Conservation (phyloP, 164 flowering plant species). For the Dillenia turbinata region DNA sequence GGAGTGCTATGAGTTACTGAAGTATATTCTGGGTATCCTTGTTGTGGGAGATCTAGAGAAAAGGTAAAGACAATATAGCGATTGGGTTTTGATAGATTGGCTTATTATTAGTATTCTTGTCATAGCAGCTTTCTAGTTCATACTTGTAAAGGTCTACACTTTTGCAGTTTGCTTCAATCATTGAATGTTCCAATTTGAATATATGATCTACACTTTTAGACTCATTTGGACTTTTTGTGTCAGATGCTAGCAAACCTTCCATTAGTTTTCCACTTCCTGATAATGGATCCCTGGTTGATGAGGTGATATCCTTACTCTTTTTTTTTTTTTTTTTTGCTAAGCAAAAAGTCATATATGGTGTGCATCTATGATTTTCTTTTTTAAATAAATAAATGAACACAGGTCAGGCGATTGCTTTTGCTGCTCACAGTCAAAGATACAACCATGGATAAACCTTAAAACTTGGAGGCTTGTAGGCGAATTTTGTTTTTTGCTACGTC, state of each 20-base stretch:
- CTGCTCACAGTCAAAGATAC: conserved; percentile 88
- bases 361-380: too few species aligned
- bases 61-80: conserved; percentile 36
- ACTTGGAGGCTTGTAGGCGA: conserved; percentile 94
- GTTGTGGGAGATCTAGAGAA: conserved; percentile 89
- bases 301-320: conserved; percentile 24
- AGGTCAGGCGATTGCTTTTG: conserved; percentile 46
- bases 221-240: conserved; percentile 16
- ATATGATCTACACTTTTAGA: too few species aligned
- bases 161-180: too few species aligned
- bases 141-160: too few species aligned
- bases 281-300: conserved; percentile 33
- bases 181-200: too few species aligned
- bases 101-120: too few species aligned
- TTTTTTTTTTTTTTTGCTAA: not conserved
- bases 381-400: too few species aligned
- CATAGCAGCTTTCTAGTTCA: too few species aligned
- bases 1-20: conserved; percentile 94
- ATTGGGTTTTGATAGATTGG: too few species aligned
- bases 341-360: too few species aligned
- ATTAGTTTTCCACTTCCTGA: conserved; percentile 60
- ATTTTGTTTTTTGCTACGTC: conserved; percentile 87
- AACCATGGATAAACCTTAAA: conserved; percentile 74
- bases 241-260: conserved; percentile 20
- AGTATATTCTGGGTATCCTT: conserved; percentile 54